A percentile compares a stretch with the other conserved stretches of the same genome.
phyloP scores from a whole-genome alignment of 2,329 filamentous ascomycete species.

The Lachnellula subtilissima region DNA sequence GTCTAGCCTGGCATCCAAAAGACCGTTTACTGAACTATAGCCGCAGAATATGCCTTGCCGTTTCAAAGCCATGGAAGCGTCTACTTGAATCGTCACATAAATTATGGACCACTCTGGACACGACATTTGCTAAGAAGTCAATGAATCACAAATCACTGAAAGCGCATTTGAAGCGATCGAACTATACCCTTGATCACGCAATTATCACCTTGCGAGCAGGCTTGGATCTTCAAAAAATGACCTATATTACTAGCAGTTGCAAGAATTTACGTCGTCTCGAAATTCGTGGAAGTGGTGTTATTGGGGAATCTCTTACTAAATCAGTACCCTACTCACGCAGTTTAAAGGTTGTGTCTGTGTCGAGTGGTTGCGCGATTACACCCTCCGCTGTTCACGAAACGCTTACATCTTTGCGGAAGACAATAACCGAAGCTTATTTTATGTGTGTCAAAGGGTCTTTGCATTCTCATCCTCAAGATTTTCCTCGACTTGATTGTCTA shows the following conservation, averaged over 20 bases:
- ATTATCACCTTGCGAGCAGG: constrained; percentile 18
- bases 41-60: constrained; percentile 27
- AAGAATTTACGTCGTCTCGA: constrained; percentile 23
- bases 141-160: constrained; percentile 23
- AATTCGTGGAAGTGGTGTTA: constrained; percentile 16
- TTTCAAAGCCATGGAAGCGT: constrained; percentile 29
- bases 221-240: constrained; percentile 21
- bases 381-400: constrained; percentile 8
- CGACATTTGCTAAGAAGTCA: constrained; percentile 10
- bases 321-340: constrained; percentile 18
- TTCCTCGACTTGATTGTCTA: constrained; percentile 17
- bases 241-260: constrained; percentile 24
- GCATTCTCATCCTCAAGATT: background rate
- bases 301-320: constrained; percentile 24
- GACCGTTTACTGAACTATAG: constrained; percentile 4
- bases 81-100: constrained; percentile 27
- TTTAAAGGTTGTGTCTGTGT: constrained; percentile 19
- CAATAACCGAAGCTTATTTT: constrained; percentile 20
- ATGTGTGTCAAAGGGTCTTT: constrained; percentile 5
- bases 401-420: constrained; percentile 14
- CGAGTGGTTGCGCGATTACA: constrained; percentile 14
- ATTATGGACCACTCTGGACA: constrained; percentile 31
- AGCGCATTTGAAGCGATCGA: constrained; percentile 24
- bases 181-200: constrained; percentile 26
- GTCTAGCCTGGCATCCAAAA: background rate